phyloP scores from a whole-genome alignment of 108 stramenopile genomes.

The Nannochloropsis granulata region DNA sequence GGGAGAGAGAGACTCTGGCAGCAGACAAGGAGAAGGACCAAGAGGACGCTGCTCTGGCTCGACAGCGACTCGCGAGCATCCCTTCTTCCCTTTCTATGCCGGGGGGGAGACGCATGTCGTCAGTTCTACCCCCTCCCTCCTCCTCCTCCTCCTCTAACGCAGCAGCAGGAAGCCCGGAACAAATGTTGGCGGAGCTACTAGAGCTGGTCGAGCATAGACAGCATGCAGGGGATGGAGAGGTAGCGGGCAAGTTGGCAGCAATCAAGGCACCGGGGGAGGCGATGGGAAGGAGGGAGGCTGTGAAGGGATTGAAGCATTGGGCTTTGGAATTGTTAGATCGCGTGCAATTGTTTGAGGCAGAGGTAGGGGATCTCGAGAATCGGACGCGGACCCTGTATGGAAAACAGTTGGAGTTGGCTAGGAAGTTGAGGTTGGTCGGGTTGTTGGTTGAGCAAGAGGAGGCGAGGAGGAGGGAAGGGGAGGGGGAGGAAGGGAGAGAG shows the following conservation, averaged over 20 bases:
- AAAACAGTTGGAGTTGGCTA: background rate
- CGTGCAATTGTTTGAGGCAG: background rate
- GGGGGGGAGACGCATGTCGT: background rate
- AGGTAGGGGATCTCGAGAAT: background rate
- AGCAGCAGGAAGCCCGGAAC: background rate
- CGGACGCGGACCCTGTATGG: background rate
- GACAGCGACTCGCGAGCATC: background rate
- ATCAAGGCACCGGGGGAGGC: background rate
- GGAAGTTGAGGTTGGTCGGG: background rate
- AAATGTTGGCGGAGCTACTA: background rate
- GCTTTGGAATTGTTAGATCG: background rate
- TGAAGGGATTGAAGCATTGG: background rate
- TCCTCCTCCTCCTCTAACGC: background rate
- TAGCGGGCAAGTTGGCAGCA: background rate
- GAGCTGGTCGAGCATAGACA: background rate
- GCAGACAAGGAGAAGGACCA: background rate
- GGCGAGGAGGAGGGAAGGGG: background rate
- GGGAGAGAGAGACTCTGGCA: background rate
- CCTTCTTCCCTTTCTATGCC: background rate
- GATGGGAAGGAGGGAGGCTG: background rate
- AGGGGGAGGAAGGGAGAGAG: background rate
- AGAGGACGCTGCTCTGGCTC: background rate
- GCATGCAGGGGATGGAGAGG: background rate
- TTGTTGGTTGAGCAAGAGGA: background rate
- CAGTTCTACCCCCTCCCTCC: background rate